Evolutionary conservation across 768 basidiomycete genomes (phyloP), one percentile per base, ranked within the genome.

Genomic region (Lentinus brumalis): DNA sequence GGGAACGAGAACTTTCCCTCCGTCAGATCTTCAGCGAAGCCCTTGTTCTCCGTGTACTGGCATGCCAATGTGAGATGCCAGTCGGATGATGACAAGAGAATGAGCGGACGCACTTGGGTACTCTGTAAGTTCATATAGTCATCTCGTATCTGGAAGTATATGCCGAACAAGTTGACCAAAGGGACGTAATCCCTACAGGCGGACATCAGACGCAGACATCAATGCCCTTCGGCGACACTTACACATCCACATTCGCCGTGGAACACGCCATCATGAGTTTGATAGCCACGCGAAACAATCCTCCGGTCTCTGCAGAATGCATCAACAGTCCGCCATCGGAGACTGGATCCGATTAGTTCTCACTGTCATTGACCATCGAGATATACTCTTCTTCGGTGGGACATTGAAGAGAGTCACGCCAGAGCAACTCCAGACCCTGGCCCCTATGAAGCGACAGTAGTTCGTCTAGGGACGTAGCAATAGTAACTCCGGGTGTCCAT

Each of bases 1-100:
- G 95, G 96, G 76, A 98, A 98, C 4, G 93, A 96, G 78, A 98
- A 98, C 73, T 98, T 98, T 6, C 96, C 96, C 76, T 98, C 96
- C 0, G 92, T 89, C 12, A 98, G 79, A 71, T 98, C 96, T 74
- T 98, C 96, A 0, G 91, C 92, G 72, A 92, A 96, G 2, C 91
- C 91, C 71, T 92, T 92, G 71, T 89, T 91, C 45, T 84, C 83
- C 2, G 86, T 78, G 69, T 98, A 98, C 93, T 96, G 64, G 9
- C 21, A 26, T 31, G 40, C 30, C 10, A 35, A 12, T 47, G 38
- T 60, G 63, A 32, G n/a, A 6, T 41, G 21, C 21, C 21, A 26
- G 21, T 26, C 21, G 21, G 21, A 26, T 12, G 21, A 8, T 49
- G 32, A 35, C n/a, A 10, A 16, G 16, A 7, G 41, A 26, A 26